Conservation (phyloP, 2,329 filamentous ascomycete genomes). For the Sporothrix pseudoabietina region DNA sequence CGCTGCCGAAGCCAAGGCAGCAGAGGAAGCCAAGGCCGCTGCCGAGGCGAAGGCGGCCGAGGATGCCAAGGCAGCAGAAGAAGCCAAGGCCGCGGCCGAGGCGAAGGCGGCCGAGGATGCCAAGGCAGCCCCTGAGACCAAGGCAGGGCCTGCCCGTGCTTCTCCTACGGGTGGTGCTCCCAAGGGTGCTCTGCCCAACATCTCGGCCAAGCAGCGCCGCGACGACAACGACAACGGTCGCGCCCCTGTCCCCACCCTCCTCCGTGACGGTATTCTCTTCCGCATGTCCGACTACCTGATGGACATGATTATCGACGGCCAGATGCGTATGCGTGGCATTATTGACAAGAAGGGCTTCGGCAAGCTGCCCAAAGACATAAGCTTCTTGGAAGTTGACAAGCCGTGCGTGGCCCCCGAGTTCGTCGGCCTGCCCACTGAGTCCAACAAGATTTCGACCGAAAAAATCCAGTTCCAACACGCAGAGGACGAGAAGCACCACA, state of each 20-base stretch:
- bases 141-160: not conserved
- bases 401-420: slow-evolving; percentile 44
- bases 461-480: not conserved
- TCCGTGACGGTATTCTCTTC: slow-evolving; percentile 31
- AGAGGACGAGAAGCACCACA: not conserved
- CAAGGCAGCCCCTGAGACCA: not conserved
- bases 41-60: not conserved
- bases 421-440: not conserved
- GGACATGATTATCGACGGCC: slow-evolving; percentile 44
- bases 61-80: too few species aligned
- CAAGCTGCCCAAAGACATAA: slow-evolving; percentile 40
- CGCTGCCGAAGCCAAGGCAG: not conserved
- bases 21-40: not conserved
- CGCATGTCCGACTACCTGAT: slow-evolving; percentile 48
- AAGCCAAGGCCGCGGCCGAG: not conserved
- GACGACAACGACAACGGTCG: slow-evolving; percentile 27
- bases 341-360: slow-evolving; percentile 51
- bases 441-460: slow-evolving; percentile 3
- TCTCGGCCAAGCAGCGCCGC: slow-evolving; percentile 24
- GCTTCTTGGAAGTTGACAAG: slow-evolving; percentile 48
- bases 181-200: not conserved
- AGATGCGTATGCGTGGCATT: slow-evolving; percentile 39
- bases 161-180: not conserved
- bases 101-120: not conserved
- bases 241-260: not conserved